These are phyloP conservation scores for Corinectria fuckeliana DNA, from an alignment of 2,329 filamentous ascomycete genomes.

Conservation along the genomic window DNA sequence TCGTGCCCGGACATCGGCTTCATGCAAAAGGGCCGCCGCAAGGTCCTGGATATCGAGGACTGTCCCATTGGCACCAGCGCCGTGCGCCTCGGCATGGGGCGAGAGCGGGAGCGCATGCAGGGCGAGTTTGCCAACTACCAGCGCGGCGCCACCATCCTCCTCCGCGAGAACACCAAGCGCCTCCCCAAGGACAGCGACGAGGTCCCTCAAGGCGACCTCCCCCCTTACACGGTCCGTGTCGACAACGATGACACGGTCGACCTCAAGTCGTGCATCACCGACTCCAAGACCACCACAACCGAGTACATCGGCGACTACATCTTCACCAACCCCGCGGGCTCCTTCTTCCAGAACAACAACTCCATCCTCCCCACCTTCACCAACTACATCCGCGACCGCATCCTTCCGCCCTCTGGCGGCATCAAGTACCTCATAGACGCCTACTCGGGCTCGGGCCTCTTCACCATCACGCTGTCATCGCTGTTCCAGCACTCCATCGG, in stretches of 20 bases:
- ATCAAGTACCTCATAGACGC: slow-evolving; percentile 95
- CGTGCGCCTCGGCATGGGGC: slow-evolving; percentile 78
- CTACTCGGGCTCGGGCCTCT: slow-evolving; percentile 96
- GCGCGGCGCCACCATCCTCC: slow-evolving; percentile 84
- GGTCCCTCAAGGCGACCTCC: slow-evolving; percentile 36
- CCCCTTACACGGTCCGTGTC: slow-evolving; percentile 50
- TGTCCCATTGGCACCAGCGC: slow-evolving; percentile 93
- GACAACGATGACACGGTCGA: slow-evolving; percentile 68
- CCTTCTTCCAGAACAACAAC: slow-evolving; percentile 99
- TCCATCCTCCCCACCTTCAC: slow-evolving; percentile 90
- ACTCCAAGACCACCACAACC: slow-evolving; percentile 80
- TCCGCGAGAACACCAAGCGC: slow-evolving; percentile 84
- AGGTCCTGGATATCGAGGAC: slow-evolving; percentile 93
- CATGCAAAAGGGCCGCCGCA: slow-evolving; percentile 80
- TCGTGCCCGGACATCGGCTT: slow-evolving; percentile 85
- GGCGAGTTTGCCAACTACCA: slow-evolving; percentile 74
- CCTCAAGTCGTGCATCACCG: slow-evolving; percentile 86
- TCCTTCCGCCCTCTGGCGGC: slow-evolving; percentile 61
- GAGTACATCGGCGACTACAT: slow-evolving; percentile 87
- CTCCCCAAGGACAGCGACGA: slow-evolving; percentile 56
- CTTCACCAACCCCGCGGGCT: slow-evolving; percentile 90
- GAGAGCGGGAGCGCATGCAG: slow-evolving; percentile 78
- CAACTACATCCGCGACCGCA: slow-evolving; percentile 81
- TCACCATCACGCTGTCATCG: slow-evolving; percentile 89
- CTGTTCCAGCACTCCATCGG: slow-evolving; percentile 86